A percentile compares a stretch with the other conserved stretches of the same genome.
Evolutionary conservation across 371 early-diverging fungal genomes (phyloP).

Genomic region (Mortierella sp.): DNA sequence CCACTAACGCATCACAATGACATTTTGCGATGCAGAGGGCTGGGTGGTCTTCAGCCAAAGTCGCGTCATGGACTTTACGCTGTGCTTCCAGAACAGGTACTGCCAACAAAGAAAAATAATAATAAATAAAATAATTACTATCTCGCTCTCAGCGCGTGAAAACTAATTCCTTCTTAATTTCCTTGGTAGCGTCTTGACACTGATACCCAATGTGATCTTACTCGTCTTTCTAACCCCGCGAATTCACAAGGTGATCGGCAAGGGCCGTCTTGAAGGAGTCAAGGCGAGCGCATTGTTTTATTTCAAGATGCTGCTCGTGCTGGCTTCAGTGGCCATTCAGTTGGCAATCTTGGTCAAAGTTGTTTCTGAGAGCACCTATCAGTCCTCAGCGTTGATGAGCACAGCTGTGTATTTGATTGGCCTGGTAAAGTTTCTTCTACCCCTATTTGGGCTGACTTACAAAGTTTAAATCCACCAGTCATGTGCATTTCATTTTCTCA

Average conservation of each 20-base stretch:
- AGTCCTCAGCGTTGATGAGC: conserved; percentile 41
- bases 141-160: too few species aligned
- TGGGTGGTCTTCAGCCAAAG: conserved; percentile 25
- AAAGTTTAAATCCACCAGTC: too few species aligned
- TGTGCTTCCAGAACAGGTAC: conserved; percentile 67
- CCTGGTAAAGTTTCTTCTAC: conserved; percentile 8
- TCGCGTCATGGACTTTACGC: conserved; percentile 68
- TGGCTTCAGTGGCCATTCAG: conserved; percentile 30
- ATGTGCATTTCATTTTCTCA: too few species aligned
- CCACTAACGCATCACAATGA: not conserved
- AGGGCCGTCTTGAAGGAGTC: conserved; percentile 23
- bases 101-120: not conserved
- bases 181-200: not conserved
- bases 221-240: not conserved
- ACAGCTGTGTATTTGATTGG: conserved; percentile 22
- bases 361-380: conserved; percentile 6
- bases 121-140: too few species aligned
- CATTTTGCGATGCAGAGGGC: conserved; percentile 46
- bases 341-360: conserved; percentile 12
- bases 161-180: not conserved
- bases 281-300: not conserved
- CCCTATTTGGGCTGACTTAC: too few species aligned
- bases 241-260: not conserved
- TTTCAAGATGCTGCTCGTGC: conserved; percentile 19
- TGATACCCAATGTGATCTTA: conserved; percentile 9